A percentile compares a stretch with the other conserved stretches of the same genome.
Conservation (phyloP, 768 basidiomycete genomes). For the Xerocomellus chrysenteron region DNA sequence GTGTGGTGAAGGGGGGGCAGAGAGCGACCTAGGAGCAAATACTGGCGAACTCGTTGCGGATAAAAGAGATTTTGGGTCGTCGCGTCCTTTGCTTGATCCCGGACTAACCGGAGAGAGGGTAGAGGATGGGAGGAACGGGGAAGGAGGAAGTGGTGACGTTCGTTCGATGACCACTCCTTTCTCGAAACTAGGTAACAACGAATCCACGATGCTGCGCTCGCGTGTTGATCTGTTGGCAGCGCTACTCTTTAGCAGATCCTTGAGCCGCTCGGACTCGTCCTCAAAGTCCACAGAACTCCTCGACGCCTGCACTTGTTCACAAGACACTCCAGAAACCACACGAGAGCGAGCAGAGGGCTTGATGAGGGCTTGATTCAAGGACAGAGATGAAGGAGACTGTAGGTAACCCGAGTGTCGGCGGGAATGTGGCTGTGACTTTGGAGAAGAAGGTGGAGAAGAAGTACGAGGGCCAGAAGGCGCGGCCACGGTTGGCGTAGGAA, state of each 20-base stretch:
- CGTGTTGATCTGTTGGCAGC: slow-evolving; percentile 35
- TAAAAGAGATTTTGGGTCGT: slow-evolving; percentile 42
- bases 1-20: slow-evolving; percentile 38
- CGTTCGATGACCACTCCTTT: slow-evolving; percentile 27
- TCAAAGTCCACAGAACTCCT: slow-evolving; percentile 82
- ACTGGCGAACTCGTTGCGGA: slow-evolving; percentile 48
- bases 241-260: slow-evolving; percentile 64
- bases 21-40: slow-evolving; percentile 36
- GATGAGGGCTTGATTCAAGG: slow-evolving; percentile 45
- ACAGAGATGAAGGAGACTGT: slow-evolving; percentile 39
- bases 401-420: slow-evolving; percentile 29
- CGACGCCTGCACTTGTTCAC: slow-evolving; percentile 71
- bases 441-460: slow-evolving; percentile 23
- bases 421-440: slow-evolving; percentile 19
- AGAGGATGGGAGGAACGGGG: slow-evolving; percentile 10
- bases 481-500: slow-evolving; percentile 1
- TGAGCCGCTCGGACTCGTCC: slow-evolving; percentile 74
- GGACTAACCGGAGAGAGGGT: slow-evolving; percentile 11
- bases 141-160: slow-evolving; percentile 8
- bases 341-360: slow-evolving; percentile 54
- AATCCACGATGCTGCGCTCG: slow-evolving; percentile 33
- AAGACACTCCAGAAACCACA: slow-evolving; percentile 70
- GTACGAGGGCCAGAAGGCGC: slow-evolving; percentile 7
- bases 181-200: slow-evolving; percentile 32
- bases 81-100: slow-evolving; percentile 21